Conservation (phyloP, 805 yeast species). For the Wickerhamia fluorescens region DNA sequence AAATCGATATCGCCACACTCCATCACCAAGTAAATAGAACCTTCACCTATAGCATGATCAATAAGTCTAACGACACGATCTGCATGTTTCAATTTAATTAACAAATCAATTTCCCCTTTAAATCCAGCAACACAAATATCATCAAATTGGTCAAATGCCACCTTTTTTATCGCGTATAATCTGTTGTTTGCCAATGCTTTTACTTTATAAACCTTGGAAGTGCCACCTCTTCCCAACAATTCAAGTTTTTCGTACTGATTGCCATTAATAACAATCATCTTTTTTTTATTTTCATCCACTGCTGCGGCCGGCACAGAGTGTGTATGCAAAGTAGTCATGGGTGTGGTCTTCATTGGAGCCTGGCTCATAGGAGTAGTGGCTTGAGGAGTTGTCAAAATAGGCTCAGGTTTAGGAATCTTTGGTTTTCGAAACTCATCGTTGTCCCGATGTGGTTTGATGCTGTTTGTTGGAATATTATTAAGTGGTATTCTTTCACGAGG, state of each 20-base stretch:
- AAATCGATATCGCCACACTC: conserved; percentile 93
- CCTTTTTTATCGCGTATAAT: conserved; percentile 74
- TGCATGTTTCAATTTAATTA: conserved; percentile 49
- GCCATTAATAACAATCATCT: conserved; percentile 41
- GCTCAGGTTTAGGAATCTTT: conserved; percentile 14
- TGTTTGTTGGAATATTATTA: conserved; percentile 9
- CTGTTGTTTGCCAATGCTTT: conserved; percentile 45
- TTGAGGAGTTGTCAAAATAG: too few relatives aligned
- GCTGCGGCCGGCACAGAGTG: not conserved
- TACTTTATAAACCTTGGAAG: conserved; percentile 84
- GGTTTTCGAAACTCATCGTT: conserved; percentile 29
- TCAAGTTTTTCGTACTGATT: conserved; percentile 68
- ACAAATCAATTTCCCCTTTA: conserved; percentile 81
- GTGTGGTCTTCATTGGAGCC: too few relatives aligned
- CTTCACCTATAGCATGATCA: conserved; percentile 63
- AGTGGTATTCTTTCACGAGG: conserved; percentile 14
- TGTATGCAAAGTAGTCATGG: not conserved
- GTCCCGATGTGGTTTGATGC: conserved; percentile 11
- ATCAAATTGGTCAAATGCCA: conserved; percentile 74
- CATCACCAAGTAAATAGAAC: conserved; percentile 70
- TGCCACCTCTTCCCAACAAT: conserved; percentile 82
- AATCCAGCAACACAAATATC: conserved; percentile 67
- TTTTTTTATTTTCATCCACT: conserved; percentile 15
- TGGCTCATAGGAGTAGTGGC: too few relatives aligned
- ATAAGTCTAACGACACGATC: conserved; percentile 72